A percentile compares a stretch with the other conserved stretches of the same genome.
phyloP scores from a whole-genome alignment of 1,284 basidiomycete genomes.

The Pseudozyma sp. region DNA sequence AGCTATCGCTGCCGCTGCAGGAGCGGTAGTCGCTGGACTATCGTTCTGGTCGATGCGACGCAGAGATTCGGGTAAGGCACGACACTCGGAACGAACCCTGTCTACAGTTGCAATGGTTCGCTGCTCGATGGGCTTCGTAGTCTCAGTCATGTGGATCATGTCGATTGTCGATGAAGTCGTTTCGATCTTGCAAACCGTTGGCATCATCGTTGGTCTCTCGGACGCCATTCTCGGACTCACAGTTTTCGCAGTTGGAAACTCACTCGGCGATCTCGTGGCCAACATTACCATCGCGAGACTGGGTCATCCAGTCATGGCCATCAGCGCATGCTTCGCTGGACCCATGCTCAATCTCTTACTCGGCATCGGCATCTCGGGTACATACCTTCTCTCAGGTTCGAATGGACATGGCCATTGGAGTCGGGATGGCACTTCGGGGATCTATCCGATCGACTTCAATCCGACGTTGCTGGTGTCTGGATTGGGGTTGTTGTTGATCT shows the following conservation, averaged over 20 bases:
- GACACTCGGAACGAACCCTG: conserved; percentile 40
- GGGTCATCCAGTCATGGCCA: conserved; percentile 70
- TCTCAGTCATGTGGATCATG: conserved; percentile 66
- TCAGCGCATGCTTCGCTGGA: conserved; percentile 91
- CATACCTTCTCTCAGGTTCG: conserved; percentile 43
- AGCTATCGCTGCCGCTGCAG: conserved; percentile 14
- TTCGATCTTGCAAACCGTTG: conserved; percentile 78
- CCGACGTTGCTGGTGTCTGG: conserved; percentile 85
- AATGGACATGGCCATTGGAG: conserved; percentile 27
- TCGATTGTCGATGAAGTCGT: conserved; percentile 66
- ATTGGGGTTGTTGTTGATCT: conserved; percentile 79
- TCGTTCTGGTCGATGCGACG: conserved; percentile 34
- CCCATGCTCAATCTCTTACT: conserved; percentile 97
- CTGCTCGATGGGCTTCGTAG: conserved; percentile 59
- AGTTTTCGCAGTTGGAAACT: conserved; percentile 95
- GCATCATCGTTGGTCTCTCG: conserved; percentile 91
- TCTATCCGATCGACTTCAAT: conserved; percentile 80
- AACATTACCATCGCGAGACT: conserved; percentile 80
- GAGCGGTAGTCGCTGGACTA: conserved; percentile 12
- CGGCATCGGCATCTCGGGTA: conserved; percentile 82
- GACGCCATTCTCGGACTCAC: conserved; percentile 97
- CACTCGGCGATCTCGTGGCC: conserved; percentile 93
- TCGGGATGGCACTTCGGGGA: conserved; percentile 18
- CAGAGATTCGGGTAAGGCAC: conserved; percentile 26
- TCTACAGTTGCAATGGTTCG: conserved; percentile 40